Base-by-base conservation (phyloP, 2,329 filamentous ascomycete species). In the Talaromyces verruculosus region DNA sequence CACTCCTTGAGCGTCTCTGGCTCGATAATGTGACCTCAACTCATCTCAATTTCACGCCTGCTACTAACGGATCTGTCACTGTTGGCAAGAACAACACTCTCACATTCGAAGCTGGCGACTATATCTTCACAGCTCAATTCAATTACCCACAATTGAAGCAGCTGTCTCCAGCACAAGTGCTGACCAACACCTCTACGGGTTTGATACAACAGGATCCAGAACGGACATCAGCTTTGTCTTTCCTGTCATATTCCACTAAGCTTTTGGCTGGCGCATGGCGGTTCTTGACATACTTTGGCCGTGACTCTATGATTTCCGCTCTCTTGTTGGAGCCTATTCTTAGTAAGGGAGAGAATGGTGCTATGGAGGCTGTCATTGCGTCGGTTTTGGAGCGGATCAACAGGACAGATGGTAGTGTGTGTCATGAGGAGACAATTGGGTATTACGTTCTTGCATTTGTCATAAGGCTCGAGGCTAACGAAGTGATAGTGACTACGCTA, bases 231-330 rank as follows among this genome's bases (percentile, higher is more conserved):
- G 85, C 86, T 0, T 75, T 89, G 0, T 85, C 86, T 0, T 89
- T 90, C 74, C 77, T 90, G 3, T 89, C 88, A 0, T 90, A 89
- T 68, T 84, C 80, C 0, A 79, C 86, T 37, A 90, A 89, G 69
- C 78, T 90, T 0, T 78, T 88, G 1, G 87, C 88, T 1, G 87
- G 87, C 11, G 86, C 85, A 3, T 90, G 87, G 88, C 78, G 87
- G 1, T 90, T 89, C 69, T 74, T 90, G 53, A 89, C 87, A 0
- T 90, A 89, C 71, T 89, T 90, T 75, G 87, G 87, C 0, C 82
- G 87, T 11, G 87, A 90, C 71, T 87, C 83, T 67, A 87, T 89
- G 81, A 87, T 90, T 45, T 80, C 85, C 0, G 78, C 84, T 15
- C 79, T 89, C 0, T 76, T 90, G 0, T 77, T 89, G 35, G 82